Conservation (phyloP, 805 yeast genomes). For the Tetrapisispora phaffii region DNA sequence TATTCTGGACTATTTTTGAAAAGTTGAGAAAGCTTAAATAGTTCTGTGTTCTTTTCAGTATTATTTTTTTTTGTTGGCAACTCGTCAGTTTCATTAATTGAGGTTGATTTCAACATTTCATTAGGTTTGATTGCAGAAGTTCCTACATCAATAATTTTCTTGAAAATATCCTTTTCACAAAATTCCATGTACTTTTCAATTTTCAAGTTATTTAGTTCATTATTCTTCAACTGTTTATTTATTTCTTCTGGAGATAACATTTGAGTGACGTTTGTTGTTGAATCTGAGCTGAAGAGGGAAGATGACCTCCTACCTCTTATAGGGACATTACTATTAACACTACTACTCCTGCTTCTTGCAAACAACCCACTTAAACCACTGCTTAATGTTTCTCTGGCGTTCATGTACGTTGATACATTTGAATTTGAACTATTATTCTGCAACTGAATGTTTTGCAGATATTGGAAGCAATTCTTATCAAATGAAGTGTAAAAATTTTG, state of each 20-base stretch:
- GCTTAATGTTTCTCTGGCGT: slow-evolving; percentile 24
- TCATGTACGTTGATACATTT: slow-evolving; percentile 8
- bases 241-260: slow-evolving; percentile 28
- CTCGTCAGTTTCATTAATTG: slow-evolving; percentile 5
- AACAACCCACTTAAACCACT: slow-evolving; percentile 30
- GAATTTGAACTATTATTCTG: not conserved
- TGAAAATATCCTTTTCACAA: slow-evolving; percentile 25
- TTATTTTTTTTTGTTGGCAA: not conserved
- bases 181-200: slow-evolving; percentile 24
- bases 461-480: slow-evolving; percentile 25
- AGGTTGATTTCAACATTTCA: slow-evolving; percentile 5
- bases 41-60: slow-evolving; percentile 4
- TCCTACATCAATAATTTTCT: slow-evolving; percentile 24
- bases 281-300: slow-evolving; percentile 22
- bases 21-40: slow-evolving; percentile 16
- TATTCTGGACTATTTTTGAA: slow-evolving; percentile 28
- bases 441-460: slow-evolving; percentile 7
- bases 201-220: slow-evolving; percentile 20
- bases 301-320: slow-evolving; percentile 25
- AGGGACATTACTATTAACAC: slow-evolving; percentile 10
- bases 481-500: slow-evolving; percentile 25
- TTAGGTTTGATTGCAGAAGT: slow-evolving; percentile 18
- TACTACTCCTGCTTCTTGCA: slow-evolving; percentile 28
- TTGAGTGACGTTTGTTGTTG: slow-evolving; percentile 13
- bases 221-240: slow-evolving; percentile 16